Evolutionary conservation across 495 filamentous ascomycete species (phyloP), one percentile per base, ranked within the genome.

Genomic region (Friedmanniomyces simplex): DNA sequence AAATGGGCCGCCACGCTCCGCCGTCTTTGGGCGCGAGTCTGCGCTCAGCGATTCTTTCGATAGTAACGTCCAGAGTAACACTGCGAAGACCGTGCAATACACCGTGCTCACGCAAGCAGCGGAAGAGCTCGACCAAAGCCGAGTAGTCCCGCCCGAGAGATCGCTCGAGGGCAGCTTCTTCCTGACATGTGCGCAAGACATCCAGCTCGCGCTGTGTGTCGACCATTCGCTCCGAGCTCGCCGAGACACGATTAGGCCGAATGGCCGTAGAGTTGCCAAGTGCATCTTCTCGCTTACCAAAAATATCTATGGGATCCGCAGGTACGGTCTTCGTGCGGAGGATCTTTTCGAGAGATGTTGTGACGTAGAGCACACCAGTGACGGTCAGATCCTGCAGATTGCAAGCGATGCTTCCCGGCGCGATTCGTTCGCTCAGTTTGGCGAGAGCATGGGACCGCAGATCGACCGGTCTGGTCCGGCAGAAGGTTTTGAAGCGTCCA

Each of bases 331-430:
- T 28, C 25, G 26, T 16, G 2, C 49, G 49, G 13, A 52, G 49
- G 49, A 52, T 52, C 30, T 52, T 52, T 24, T 52, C 49, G 14
- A 26, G 30, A 10, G 24, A 26, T 16, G 20, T 34, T 5, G 49
- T 52, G n/a, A 52, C 20, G 49, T 34, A 52, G 11, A 52, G 49
- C 24, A 52, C 49, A 2, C 49, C 49, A 36, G 49, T 52, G n/a
- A 52, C 20, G 5, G 25, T 52, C 22, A 52, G 30, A 36, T 52
- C 2, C 26, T 52, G 20, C n/a, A 52, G 25, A 14, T 52, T 10
- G 21, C 49, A 52, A 10, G 49, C 49, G 25, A 52, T 16, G 30
- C 24, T 30, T 12, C 28, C 49, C 34, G 49, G 30, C 20, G 22
- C 20, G 10, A 52, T 28, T 6, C 20, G 49, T 6, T 36, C 30